Percentiles rank a stretch among this genome's conserved stretches.
Conservation (phyloP, 2,329 filamentous ascomycete genomes). For the Epicoccum nigrum region DNA sequence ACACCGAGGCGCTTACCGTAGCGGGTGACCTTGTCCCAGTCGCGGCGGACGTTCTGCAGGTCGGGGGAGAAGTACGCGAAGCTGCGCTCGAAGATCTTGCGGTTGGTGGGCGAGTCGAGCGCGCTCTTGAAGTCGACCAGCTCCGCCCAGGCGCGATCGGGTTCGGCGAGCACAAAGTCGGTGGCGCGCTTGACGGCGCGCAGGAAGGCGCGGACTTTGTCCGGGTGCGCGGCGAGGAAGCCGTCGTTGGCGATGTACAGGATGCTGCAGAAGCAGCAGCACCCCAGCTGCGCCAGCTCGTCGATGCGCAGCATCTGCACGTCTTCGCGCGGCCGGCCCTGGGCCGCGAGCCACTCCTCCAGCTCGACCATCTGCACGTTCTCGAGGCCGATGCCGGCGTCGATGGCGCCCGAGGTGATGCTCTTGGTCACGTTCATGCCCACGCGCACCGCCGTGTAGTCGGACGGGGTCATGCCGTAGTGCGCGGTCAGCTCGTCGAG, state of each 20-base stretch:
- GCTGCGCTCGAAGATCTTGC: conserved; percentile 80
- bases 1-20: conserved; percentile 78
- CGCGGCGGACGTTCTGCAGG: conserved; percentile 74
- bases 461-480: conserved; percentile 74
- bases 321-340: conserved; percentile 68
- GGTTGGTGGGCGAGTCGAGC: conserved; percentile 71
- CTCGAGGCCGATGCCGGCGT: conserved; percentile 78
- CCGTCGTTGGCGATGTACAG: conserved; percentile 79
- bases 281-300: conserved; percentile 77
- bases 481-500: conserved; percentile 80
- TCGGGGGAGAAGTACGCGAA: conserved; percentile 78
- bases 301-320: conserved; percentile 84
- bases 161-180: conserved; percentile 70
- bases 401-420: conserved; percentile 73
- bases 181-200: conserved; percentile 76
- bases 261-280: conserved; percentile 84
- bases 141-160: conserved; percentile 68
- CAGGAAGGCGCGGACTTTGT: conserved; percentile 71
- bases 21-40: conserved; percentile 78
- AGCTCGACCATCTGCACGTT: conserved; percentile 86
- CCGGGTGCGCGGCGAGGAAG: conserved; percentile 70
- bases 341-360: conserved; percentile 72
- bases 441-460: conserved; percentile 79
- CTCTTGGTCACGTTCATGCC: conserved; percentile 83
- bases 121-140: conserved; percentile 75